Evolutionary conservation across 2,329 filamentous ascomycete species (phyloP).

Genomic region (Sclerotinia trifoliorum): DNA sequence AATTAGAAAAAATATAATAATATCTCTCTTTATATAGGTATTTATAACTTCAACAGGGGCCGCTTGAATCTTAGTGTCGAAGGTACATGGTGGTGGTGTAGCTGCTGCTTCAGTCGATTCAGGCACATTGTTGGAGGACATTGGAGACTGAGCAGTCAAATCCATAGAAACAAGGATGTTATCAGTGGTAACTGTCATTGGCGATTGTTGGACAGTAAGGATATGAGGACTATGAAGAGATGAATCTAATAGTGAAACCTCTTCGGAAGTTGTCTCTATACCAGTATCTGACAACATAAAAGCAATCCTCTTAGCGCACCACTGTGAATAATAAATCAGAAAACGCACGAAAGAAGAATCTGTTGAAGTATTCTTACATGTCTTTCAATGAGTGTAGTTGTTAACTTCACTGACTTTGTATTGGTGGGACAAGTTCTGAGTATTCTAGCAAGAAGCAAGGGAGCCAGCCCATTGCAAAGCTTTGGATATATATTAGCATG

Average conservation of each 20-base stretch:
- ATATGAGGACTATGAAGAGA: not conserved
- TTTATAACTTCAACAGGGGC: too few relatives aligned
- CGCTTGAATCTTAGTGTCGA: too few relatives aligned
- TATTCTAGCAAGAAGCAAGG: not conserved
- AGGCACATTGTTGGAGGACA: not conserved
- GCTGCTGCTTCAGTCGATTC: not conserved
- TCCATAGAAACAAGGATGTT: not conserved
- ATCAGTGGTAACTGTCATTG: not conserved
- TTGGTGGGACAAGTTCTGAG: not conserved
- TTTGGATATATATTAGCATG: not conserved
- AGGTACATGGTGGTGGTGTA: not conserved
- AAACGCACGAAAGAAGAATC: not conserved
- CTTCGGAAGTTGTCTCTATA: not conserved
- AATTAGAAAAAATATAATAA: too few relatives aligned
- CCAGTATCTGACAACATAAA: not conserved
- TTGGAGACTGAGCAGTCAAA: not conserved
- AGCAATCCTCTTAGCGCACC: not conserved
- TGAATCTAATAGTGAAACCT: not conserved
- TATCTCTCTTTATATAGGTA: too few relatives aligned
- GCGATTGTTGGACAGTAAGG: not conserved
- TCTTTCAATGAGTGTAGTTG: not conserved
- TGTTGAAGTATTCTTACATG: not conserved
- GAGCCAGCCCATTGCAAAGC: not conserved
- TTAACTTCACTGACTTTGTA: too few relatives aligned
- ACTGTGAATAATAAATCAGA: not conserved